Percentiles rank a stretch among this genome's conserved stretches.
These are phyloP conservation scores for Tolypocladium ophioglossoides DNA, from an alignment of 2,329 filamentous ascomycete genomes.

Conservation along the genomic window DNA sequence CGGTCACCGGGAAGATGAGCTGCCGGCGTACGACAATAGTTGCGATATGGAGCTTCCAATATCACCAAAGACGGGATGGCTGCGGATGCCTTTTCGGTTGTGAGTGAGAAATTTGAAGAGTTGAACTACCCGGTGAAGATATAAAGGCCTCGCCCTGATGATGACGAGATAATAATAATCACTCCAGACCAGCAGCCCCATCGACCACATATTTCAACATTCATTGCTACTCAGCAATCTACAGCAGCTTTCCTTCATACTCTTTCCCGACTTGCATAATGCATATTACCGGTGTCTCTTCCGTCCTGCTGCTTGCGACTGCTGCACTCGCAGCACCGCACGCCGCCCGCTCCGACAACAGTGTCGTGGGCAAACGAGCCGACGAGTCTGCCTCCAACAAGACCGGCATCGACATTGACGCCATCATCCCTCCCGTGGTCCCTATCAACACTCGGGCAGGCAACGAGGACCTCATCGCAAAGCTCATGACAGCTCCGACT, in stretches of 20 bases:
- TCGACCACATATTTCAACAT: too few relatives aligned
- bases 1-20: background rate
- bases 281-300: background rate
- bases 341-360: background rate
- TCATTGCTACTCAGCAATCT: background rate
- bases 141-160: background rate
- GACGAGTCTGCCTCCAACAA: background rate
- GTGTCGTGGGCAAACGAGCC: background rate
- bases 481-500: constrained; percentile 18
- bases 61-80: background rate
- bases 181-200: background rate
- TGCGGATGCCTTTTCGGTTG: background rate
- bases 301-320: constrained; percentile 1
- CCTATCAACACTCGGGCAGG: constrained; percentile 16
- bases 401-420: constrained; percentile 6
- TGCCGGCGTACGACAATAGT: background rate
- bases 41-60: background rate
- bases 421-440: constrained; percentile 15
- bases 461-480: constrained; percentile 15
- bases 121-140: background rate
- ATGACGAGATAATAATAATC: background rate
- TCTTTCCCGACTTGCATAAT: background rate
- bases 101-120: background rate
- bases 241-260: too few relatives aligned
- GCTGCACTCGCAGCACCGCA: background rate